phyloP scores from a whole-genome alignment of 805 yeast genomes.

The Metschnikowia gruessii region DNA sequence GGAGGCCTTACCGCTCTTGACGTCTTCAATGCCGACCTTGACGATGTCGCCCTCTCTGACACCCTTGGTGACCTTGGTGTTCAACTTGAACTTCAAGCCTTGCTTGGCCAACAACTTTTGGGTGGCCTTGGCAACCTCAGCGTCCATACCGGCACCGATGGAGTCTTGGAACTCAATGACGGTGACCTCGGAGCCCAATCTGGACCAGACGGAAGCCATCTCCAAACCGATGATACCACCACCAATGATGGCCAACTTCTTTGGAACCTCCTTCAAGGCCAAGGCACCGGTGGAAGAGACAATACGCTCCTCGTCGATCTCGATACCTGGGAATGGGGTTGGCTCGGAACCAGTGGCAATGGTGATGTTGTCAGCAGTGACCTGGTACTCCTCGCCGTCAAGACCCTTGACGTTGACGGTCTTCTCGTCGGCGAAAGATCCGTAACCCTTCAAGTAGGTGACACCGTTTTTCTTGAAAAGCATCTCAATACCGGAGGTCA shows the following conservation, averaged over 20 bases:
- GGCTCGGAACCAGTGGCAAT: conserved; percentile 99
- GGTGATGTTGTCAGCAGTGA: conserved; percentile 84
- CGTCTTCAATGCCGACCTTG: conserved; percentile 82
- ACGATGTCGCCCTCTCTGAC: conserved; percentile 86
- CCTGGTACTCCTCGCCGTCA: conserved; percentile 74
- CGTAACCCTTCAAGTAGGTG: conserved; percentile 90
- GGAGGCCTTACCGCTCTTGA: conserved; percentile 79
- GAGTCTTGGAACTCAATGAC: conserved; percentile 86
- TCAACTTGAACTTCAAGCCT: conserved; percentile 89
- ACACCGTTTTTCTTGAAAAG: conserved; percentile 95
- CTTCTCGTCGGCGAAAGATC: conserved; percentile 80
- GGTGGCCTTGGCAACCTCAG: conserved; percentile 85
- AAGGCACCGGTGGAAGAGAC: conserved; percentile 94
- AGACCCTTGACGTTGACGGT: conserved; percentile 77
- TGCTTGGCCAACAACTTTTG: conserved; percentile 91
- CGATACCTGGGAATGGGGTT: conserved; percentile 97
- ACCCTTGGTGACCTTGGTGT: conserved; percentile 88
- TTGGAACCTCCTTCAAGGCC: conserved; percentile 83
- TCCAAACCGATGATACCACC: conserved; percentile 99
- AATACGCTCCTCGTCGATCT: conserved; percentile 94
- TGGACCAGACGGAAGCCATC: conserved; percentile 97
- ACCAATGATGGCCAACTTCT: conserved; percentile 88
- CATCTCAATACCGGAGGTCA: conserved; percentile 93
- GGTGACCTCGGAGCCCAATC: conserved; percentile 95
- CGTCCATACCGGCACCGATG: conserved; percentile 98